Percentiles rank a stretch among this genome's conserved stretches.
Evolutionary conservation across 2,329 filamentous ascomycete species (phyloP).

Genomic region (Colletotrichum endophyticum): DNA sequence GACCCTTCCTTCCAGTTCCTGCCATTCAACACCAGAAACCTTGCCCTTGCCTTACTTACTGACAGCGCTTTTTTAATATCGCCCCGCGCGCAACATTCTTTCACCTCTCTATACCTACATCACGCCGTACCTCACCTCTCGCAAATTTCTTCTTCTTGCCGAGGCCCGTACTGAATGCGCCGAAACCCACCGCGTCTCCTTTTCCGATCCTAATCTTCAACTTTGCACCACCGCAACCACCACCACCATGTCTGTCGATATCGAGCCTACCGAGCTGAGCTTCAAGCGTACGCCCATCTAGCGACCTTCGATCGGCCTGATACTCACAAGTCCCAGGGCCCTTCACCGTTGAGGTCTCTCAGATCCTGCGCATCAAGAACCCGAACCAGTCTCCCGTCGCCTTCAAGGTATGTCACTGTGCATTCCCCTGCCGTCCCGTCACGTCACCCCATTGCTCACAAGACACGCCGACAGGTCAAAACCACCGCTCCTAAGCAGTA

Average conservation of each 20-base stretch:
- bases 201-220: neutral
- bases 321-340: constrained; percentile 53
- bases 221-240: constrained; percentile 18
- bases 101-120: constrained; percentile 1
- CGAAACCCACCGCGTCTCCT: constrained; percentile 13
- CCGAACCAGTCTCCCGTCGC: constrained; percentile 66
- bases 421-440: neutral
- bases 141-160: constrained; percentile 1
- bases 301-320: constrained; percentile 12
- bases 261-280: constrained; percentile 88
- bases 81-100: constrained; percentile 13
- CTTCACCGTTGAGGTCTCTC: constrained; percentile 69
- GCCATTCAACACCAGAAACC: neutral
- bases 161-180: constrained; percentile 9
- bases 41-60: constrained; percentile 6
- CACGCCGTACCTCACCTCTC: neutral
- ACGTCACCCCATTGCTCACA: constrained; percentile 11
- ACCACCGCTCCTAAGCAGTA: constrained; percentile 99
- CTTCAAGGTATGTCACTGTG: constrained; percentile 64
- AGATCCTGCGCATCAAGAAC: constrained; percentile 70
- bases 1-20: neutral
- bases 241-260: constrained; percentile 87
- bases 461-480: constrained; percentile 74
- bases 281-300: constrained; percentile 79
- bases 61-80: constrained; percentile 15